These are phyloP conservation scores for Corylus americana DNA, from an alignment of 306 rosid species.

Conservation along the genomic window DNA sequence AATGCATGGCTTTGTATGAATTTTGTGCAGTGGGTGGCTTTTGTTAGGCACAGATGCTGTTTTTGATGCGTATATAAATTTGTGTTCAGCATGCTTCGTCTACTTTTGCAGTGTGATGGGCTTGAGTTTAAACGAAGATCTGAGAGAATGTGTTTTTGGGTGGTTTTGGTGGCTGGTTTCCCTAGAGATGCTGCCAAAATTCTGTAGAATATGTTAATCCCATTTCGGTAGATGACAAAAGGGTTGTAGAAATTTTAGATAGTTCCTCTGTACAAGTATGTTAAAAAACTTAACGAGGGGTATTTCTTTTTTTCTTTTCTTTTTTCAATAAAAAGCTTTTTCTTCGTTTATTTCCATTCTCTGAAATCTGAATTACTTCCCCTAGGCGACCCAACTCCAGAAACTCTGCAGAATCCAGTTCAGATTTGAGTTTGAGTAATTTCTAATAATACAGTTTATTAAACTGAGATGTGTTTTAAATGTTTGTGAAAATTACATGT, in stretches of 20 bases:
- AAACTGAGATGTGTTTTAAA: too few species aligned
- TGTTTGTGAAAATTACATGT: too few species aligned
- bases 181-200: background rate
- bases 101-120: conserved; percentile 38
- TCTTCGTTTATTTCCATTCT: too few species aligned
- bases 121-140: conserved; percentile 21
- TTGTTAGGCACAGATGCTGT: conserved; percentile 30
- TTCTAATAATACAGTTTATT: too few species aligned
- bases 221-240: background rate
- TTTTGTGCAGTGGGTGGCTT: conserved; percentile 45
- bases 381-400: background rate
- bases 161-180: conserved; percentile 4
- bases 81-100: conserved; percentile 11
- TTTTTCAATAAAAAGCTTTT: too few species aligned
- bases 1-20: conserved; percentile 28
- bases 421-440: too few species aligned
- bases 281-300: background rate
- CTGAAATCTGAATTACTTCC: background rate
- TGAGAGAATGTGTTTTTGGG: conserved; percentile 25
- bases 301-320: background rate
- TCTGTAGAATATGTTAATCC: background rate
- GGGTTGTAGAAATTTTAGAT: background rate
- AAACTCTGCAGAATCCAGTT: background rate
- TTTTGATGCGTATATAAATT: conserved; percentile 27
- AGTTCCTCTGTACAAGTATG: background rate